Evolutionary conservation across 139 green algal species (phyloP).

Genomic region (Picochlorum costavermella): DNA sequence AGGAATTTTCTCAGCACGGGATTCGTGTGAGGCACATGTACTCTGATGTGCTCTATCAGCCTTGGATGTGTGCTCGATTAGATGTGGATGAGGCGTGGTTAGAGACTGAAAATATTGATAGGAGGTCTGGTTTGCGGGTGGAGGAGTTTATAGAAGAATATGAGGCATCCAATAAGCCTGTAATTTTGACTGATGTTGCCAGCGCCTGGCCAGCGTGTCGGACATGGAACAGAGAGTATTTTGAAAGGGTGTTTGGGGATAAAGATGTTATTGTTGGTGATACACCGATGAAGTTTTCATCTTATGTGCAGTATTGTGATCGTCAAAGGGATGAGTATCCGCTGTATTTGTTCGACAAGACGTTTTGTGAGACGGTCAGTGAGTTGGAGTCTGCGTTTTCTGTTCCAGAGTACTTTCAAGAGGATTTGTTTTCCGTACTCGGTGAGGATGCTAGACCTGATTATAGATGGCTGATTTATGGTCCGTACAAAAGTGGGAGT

Average conservation of each 20-base stretch:
- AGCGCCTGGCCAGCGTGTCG: slow-evolving; percentile 42
- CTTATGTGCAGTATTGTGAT: slow-evolving; percentile 66
- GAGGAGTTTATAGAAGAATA: slow-evolving; percentile 66
- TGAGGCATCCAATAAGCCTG: slow-evolving; percentile 72
- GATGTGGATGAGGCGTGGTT: slow-evolving; percentile 65
- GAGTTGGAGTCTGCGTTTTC: slow-evolving; percentile 67
- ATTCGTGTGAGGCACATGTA: slow-evolving; percentile 34
- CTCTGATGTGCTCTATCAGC: slow-evolving; percentile 81
- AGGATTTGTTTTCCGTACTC: slow-evolving; percentile 87
- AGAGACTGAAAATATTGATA: slow-evolving; percentile 66
- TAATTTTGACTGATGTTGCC: slow-evolving; percentile 67
- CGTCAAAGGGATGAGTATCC: slow-evolving; percentile 58
- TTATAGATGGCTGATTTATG: slow-evolving; percentile 88
- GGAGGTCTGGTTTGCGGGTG: slow-evolving; percentile 33
- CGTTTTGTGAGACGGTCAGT: slow-evolving; percentile 47
- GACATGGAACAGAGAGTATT: slow-evolving; percentile 50
- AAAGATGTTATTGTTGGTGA: slow-evolving; percentile 35
- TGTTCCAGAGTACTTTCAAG: slow-evolving; percentile 56
- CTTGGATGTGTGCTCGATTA: slow-evolving; percentile 67
- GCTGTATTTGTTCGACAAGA: slow-evolving; percentile 55
- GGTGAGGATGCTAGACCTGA: slow-evolving; percentile 34
- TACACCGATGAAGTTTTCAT: slow-evolving; percentile 52
- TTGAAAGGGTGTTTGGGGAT: slow-evolving; percentile 42
- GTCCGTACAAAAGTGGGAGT: slow-evolving; percentile 55
- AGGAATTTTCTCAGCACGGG: background rate